Evolutionary conservation across 164 flowering plant genomes (phyloP), one percentile per base, ranked within the genome.

Genomic region (Dillenia suffruticosa): DNA sequence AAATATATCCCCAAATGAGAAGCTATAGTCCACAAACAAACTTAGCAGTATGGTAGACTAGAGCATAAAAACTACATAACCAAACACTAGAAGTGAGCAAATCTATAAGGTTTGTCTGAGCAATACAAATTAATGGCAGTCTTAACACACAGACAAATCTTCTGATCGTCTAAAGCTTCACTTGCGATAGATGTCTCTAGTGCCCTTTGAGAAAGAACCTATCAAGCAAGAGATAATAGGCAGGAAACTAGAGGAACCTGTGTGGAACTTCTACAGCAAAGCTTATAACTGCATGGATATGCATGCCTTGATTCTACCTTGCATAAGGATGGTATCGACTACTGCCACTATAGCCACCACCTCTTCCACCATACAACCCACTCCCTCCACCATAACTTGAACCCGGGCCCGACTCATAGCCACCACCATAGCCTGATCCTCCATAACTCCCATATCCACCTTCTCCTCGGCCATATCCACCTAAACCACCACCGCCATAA

Each of bases 301-400:
- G 46, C 57, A 67, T 32, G 46, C 57, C 26, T 63, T 54, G 43
- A 44, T 50, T 74, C 92, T 88, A 92, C 76, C 92, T 85, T 54
- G 81, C 76, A 69, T 89, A 92, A 49, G 98, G 98, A 78, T 89
- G 96, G 65, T 89, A 89, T 8, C 98, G 85, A 73, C 88, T 81
- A 84, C 84, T 72, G 76, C 91, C 84, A 72, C 92, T 70, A 89
- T 92, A 89, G 69, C 90, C 90, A 70, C 75, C 65, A 69, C 90
- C 85, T 83, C 90, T 77, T 61, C 96, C 96, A 83, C 96, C 96
- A 83, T 84, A 87, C 12, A 75, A 45, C 0, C 86, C 85, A 54
- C 87, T 85, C 50, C 78, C 71, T 62, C 89, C 89, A 43, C 85
- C 87, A 76, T 86, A 89, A 74, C 88, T 74, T 64, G 82, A 69